Conservation (phyloP, 2,329 filamentous ascomycete genomes). For the Bipolaris victoriae region DNA sequence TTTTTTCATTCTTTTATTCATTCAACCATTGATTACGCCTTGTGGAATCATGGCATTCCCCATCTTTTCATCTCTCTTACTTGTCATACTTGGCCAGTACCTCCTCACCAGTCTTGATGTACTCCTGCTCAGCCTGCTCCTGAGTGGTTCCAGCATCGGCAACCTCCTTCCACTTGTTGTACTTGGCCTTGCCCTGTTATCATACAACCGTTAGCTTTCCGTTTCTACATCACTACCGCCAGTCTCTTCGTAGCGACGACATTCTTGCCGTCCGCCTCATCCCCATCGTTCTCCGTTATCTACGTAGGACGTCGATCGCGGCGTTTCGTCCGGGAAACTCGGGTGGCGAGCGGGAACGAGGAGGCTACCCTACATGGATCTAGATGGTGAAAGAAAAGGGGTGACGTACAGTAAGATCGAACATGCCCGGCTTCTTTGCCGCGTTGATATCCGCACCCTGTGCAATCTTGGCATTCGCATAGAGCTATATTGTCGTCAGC, state of each 20-base stretch:
- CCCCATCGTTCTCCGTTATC: no score
- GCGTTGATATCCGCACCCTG: conserved; percentile 49
- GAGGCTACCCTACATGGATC: no score
- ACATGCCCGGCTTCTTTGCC: conserved; percentile 65
- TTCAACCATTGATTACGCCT: no score
- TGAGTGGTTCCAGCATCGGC: conserved; percentile 67
- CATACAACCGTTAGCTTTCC: conserved; percentile 1
- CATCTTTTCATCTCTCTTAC: conserved; percentile 44
- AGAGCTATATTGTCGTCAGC: conserved; percentile 51
- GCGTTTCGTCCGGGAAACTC: no score
- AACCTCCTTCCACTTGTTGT: conserved; percentile 75
- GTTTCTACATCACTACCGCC: no score
- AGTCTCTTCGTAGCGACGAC: no score
- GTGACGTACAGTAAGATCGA: conserved; percentile 68
- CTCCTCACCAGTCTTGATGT: conserved; percentile 73
- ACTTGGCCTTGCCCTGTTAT: conserved; percentile 77
- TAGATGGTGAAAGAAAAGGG: no score
- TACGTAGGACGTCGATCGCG: no score
- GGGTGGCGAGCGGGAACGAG: no score
- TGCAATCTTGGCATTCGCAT: conserved; percentile 56
- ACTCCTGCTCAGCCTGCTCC: conserved; percentile 75
- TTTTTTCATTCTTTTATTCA: neutral
- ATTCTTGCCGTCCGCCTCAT: no score
- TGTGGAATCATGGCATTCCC: no score
- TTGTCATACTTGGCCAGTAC: conserved; percentile 73